Conservation (phyloP, 768 basidiomycete genomes). For the Phylloporus sp. region DNA sequence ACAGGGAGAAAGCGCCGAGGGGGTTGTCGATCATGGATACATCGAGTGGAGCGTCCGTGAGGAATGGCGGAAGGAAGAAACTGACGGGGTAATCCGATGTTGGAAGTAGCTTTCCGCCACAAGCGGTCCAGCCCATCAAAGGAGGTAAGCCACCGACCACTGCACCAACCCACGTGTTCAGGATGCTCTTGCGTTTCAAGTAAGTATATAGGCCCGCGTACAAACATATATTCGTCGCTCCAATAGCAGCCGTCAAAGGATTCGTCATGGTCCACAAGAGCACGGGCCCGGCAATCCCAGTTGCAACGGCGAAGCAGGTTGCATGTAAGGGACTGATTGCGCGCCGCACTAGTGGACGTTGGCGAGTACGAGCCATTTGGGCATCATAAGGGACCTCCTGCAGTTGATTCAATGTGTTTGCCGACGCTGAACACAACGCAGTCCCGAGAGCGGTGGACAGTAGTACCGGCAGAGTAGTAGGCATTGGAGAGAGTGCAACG, state of each 20-base stretch:
- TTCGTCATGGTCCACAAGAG: slow-evolving; percentile 82
- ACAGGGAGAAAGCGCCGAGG: slow-evolving; percentile 74
- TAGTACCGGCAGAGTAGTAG: slow-evolving; percentile 78
- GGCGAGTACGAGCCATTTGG: slow-evolving; percentile 90
- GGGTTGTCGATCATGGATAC: slow-evolving; percentile 69
- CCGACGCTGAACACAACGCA: slow-evolving; percentile 85
- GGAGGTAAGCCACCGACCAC: slow-evolving; percentile 92
- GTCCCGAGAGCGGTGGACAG: slow-evolving; percentile 88
- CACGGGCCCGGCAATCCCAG: slow-evolving; percentile 75
- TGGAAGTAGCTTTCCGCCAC: slow-evolving; percentile 75
- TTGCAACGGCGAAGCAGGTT: slow-evolving; percentile 66
- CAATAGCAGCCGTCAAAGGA: slow-evolving; percentile 80
- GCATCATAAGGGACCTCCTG: slow-evolving; percentile 96
- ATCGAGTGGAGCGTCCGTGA: slow-evolving; percentile 41
- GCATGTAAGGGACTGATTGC: slow-evolving; percentile 87
- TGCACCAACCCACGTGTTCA: slow-evolving; percentile 93
- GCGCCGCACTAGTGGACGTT: slow-evolving; percentile 78
- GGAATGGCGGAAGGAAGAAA: slow-evolving; percentile 59
- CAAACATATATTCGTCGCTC: slow-evolving; percentile 77
- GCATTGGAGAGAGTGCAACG: slow-evolving; percentile 88
- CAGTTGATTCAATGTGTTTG: slow-evolving; percentile 92
- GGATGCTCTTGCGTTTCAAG: slow-evolving; percentile 76
- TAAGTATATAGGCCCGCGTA: slow-evolving; percentile 93
- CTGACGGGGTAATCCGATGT: slow-evolving; percentile 54
- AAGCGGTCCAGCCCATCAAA: slow-evolving; percentile 98